Evolutionary conservation across 345 rosid genomes (phyloP).

Genomic region (Cardamine resedifolia): DNA sequence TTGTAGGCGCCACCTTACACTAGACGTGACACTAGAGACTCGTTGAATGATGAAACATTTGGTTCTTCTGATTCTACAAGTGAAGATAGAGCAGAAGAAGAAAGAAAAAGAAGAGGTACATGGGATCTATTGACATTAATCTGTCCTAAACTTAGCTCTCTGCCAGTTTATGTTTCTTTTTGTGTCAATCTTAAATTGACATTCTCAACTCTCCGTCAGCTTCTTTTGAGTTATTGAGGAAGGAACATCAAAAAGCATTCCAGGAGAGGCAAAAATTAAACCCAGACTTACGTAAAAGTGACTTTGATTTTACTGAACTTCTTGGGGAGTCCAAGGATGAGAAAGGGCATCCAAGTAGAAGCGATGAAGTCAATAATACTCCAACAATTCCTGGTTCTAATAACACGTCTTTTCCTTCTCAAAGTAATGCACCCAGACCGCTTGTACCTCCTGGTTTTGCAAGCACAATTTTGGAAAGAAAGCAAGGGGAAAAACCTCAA

Average conservation of each 20-base stretch:
- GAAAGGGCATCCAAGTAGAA: conserved; percentile 45
- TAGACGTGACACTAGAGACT: conserved; percentile 70
- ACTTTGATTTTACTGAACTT: conserved; percentile 63
- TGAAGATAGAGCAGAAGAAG: conserved; percentile 96
- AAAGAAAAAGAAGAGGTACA: conserved; percentile 91
- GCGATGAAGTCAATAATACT: conserved; percentile 44
- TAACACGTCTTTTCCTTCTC: conserved; percentile 46
- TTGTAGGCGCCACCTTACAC: conserved; percentile 72
- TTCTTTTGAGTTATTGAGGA: conserved; percentile 93
- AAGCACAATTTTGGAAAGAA: conserved; percentile 48
- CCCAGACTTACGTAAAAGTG: conserved; percentile 58
- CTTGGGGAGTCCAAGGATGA: conserved; percentile 64
- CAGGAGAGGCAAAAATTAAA: conserved; percentile 74
- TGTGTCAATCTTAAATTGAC: conserved; percentile 22
- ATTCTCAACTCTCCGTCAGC: conserved; percentile 47
- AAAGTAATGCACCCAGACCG: conserved; percentile 71
- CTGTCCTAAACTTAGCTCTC: conserved; percentile 2
- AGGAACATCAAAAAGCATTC: conserved; percentile 83
- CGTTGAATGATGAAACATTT: conserved; percentile 87
- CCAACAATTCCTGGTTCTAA: conserved; percentile 31
- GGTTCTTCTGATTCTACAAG: conserved; percentile 74
- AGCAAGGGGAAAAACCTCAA: conserved; percentile 49
- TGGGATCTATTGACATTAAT: conserved; percentile 12
- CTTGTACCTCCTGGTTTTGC: conserved; percentile 98
- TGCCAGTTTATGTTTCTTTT: conserved; percentile 31